phyloP scores from a whole-genome alignment of 2,329 filamentous ascomycete species.

The Knufia petricola region DNA sequence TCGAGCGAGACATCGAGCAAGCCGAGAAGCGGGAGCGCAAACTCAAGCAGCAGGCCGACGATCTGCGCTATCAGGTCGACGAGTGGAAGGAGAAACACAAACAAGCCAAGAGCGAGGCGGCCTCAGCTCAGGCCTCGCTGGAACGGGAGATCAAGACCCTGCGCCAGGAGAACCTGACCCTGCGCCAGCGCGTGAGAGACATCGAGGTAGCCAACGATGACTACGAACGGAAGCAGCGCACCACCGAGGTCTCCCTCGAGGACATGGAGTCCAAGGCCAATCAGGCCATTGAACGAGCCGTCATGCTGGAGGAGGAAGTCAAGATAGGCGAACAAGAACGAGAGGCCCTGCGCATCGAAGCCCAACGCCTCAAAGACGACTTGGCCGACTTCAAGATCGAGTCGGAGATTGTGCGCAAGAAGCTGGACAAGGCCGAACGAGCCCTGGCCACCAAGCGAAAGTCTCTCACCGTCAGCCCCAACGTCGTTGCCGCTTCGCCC shows the following conservation, averaged over 20 bases:
- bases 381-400: slow-evolving; percentile 89
- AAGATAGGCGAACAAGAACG: slow-evolving; percentile 85
- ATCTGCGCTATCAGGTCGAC: slow-evolving; percentile 76
- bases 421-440: slow-evolving; percentile 63
- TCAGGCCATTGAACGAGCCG: slow-evolving; percentile 78
- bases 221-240: slow-evolving; percentile 89
- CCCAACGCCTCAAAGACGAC: slow-evolving; percentile 81
- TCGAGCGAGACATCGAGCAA: slow-evolving; percentile 92
- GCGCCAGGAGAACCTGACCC: slow-evolving; percentile 69
- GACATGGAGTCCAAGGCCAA: slow-evolving; percentile 97
- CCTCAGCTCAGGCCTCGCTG: slow-evolving; percentile 68
- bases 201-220: slow-evolving; percentile 98
- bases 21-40: slow-evolving; percentile 86
- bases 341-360: slow-evolving; percentile 78
- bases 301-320: slow-evolving; percentile 93
- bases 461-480: slow-evolving; percentile 41
- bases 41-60: slow-evolving; percentile 79
- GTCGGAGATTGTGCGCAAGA: slow-evolving; percentile 86
- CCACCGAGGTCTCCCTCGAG: slow-evolving; percentile 90
- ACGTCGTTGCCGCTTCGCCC: slow-evolving; percentile 18
- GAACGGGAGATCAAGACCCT: slow-evolving; percentile 94
- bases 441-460: slow-evolving; percentile 43
- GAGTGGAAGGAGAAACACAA: slow-evolving; percentile 99
- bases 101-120: slow-evolving; percentile 83
- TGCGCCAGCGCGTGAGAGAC: slow-evolving; percentile 78